Percentiles rank a stretch among this genome's conserved stretches.
Evolutionary conservation across 2,329 filamentous ascomycete genomes (phyloP).

Genomic region (Zelopaecilomyces penicillatus): DNA sequence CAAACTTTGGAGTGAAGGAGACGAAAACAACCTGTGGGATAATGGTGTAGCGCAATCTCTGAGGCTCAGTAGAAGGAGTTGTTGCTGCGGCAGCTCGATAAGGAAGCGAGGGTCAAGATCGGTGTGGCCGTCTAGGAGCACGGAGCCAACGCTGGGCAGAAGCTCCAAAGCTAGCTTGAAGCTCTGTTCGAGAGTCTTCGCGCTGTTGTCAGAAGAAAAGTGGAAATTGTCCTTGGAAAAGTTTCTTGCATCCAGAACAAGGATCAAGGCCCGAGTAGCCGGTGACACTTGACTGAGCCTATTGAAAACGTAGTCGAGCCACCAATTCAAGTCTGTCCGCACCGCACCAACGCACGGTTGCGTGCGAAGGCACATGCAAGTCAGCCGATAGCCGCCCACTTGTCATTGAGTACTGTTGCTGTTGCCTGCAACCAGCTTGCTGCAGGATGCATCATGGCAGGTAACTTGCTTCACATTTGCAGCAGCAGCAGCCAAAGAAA

Average conservation of each 20-base stretch:
- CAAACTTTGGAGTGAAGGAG: slow-evolving; percentile 28
- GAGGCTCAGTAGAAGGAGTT: slow-evolving; percentile 36
- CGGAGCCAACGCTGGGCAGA: slow-evolving; percentile 36
- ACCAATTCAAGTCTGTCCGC: slow-evolving; percentile 40
- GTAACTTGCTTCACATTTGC: no score
- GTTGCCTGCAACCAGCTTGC: no score
- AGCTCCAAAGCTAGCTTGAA: slow-evolving; percentile 29
- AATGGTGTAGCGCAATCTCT: slow-evolving; percentile 31
- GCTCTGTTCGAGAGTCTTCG: slow-evolving; percentile 25
- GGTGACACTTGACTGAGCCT: slow-evolving; percentile 26
- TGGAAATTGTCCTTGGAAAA: slow-evolving; percentile 32
- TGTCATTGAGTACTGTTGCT: no score
- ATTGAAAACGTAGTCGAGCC: slow-evolving; percentile 35
- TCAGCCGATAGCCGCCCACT: neutral
- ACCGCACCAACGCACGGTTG: neutral
- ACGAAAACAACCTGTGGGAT: slow-evolving; percentile 30
- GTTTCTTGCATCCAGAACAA: slow-evolving; percentile 38
- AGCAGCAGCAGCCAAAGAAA: no score
- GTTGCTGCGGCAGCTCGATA: slow-evolving; percentile 10
- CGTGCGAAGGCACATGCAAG: neutral
- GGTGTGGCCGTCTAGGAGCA: slow-evolving; percentile 40
- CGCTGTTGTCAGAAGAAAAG: slow-evolving; percentile 32
- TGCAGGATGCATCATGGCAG: no score
- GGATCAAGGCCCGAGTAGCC: slow-evolving; percentile 35
- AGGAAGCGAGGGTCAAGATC: slow-evolving; percentile 35